Evolutionary conservation across 2,329 filamentous ascomycete genomes (phyloP).

Genomic region (Aspergillus transmontanensis): DNA sequence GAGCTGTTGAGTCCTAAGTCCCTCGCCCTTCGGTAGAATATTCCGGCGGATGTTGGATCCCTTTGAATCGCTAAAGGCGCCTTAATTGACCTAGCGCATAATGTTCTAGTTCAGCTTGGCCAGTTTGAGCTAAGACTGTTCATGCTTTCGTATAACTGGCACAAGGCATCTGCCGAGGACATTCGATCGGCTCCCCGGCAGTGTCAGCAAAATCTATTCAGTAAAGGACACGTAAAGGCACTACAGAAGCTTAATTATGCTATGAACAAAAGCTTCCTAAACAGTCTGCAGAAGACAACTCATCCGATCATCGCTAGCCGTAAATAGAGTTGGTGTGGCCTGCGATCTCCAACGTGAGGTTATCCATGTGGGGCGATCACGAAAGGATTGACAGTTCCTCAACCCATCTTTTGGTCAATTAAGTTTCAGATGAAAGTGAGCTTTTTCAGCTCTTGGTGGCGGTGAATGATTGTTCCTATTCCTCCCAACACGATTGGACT

Average conservation of each 20-base stretch:
- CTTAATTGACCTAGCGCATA: not conserved
- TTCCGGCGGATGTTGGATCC: not conserved
- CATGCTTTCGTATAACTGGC: not conserved
- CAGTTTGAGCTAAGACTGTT: not conserved
- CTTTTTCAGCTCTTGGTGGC: not conserved
- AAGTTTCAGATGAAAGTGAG: not conserved
- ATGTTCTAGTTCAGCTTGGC: not conserved
- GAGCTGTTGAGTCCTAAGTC: too few relatives aligned
- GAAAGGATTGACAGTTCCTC: too few relatives aligned
- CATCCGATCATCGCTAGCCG: not conserved
- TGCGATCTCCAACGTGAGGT: not conserved
- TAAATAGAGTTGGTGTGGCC: not conserved
- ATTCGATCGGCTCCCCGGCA: not conserved
- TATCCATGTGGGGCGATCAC: not conserved
- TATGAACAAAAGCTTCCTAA: too few relatives aligned
- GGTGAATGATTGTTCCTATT: not conserved
- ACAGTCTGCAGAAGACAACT: not conserved
- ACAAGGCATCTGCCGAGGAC: too few relatives aligned
- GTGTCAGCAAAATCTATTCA: not conserved
- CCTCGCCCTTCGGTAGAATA: not conserved
- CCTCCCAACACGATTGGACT: not conserved
- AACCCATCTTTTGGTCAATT: not conserved
- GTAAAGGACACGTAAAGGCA: not conserved
- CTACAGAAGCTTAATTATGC: not conserved
- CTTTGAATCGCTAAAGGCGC: not conserved